phyloP scores from a whole-genome alignment of 371 early-diverging fungal genomes.

The Saksenaea oblongispora region DNA sequence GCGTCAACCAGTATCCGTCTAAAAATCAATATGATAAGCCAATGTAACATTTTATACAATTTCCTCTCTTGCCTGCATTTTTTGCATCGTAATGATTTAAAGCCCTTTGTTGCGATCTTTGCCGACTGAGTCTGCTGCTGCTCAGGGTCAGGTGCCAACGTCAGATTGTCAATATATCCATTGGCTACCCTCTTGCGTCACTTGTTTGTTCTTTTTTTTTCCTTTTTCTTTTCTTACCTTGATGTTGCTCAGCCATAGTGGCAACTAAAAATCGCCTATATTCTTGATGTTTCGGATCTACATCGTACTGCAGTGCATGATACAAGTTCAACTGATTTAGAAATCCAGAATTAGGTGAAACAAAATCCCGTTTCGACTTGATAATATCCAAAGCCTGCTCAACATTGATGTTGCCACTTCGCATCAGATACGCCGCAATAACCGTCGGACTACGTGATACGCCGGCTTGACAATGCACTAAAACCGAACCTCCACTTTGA shows the following conservation, averaged over 20 bases:
- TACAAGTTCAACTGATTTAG: constrained; percentile 40
- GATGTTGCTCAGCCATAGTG: constrained; percentile 54
- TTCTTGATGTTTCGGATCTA: constrained; percentile 55
- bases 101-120: constrained; percentile 16
- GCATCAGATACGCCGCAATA: constrained; percentile 73
- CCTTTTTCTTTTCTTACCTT: constrained; percentile 32
- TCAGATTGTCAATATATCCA: constrained; percentile 52
- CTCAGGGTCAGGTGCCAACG: constrained; percentile 54
- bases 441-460: constrained; percentile 33
- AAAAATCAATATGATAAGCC: background rate
- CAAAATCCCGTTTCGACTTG: constrained; percentile 45
- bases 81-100: constrained; percentile 46
- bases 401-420: constrained; percentile 37
- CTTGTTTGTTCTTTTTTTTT: background rate
- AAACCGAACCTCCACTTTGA: constrained; percentile 50
- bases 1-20: constrained; percentile 61
- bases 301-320: constrained; percentile 55
- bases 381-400: constrained; percentile 57
- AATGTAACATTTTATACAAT: background rate
- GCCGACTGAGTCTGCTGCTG: constrained; percentile 10
- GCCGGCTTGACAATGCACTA: constrained; percentile 71
- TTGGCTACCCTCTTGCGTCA: constrained; percentile 16
- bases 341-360: constrained; percentile 48
- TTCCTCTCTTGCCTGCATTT: constrained; percentile 36
- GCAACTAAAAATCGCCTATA: constrained; percentile 75